Conservation (phyloP, 1,284 basidiomycete species). For the Sporisorium exsertum region DNA sequence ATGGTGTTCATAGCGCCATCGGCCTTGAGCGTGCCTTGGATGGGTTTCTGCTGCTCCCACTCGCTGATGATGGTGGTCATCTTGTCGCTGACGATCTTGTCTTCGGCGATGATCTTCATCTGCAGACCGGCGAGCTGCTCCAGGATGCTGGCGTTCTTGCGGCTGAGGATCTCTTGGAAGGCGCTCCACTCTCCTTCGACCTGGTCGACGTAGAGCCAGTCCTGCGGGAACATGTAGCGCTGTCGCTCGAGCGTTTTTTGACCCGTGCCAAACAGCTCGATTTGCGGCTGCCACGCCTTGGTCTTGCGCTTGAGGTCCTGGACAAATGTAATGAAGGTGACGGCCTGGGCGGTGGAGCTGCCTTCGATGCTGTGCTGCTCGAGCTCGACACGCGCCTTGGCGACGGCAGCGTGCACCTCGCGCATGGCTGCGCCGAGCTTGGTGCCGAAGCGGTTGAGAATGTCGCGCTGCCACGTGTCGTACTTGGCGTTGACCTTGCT, state of each 20-base stretch:
- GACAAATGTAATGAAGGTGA: conserved; percentile 98
- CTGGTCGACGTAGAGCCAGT: conserved; percentile 99
- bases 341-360: conserved; percentile 87
- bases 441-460: conserved; percentile 88
- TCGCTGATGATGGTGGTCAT: conserved; percentile 81
- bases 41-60: conserved; percentile 95
- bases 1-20: conserved; percentile 96
- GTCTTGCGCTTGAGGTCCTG: conserved; percentile 98
- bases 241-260: conserved; percentile 98
- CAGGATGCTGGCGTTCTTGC: conserved; percentile 98
- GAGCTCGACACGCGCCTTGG: conserved; percentile 91
- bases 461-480: conserved; percentile 96
- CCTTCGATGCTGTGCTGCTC: conserved; percentile 83
- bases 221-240: conserved; percentile 92
- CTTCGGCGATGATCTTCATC: conserved; percentile 98
- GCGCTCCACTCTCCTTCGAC: conserved; percentile 97
- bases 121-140: conserved; percentile 96
- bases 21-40: conserved; percentile 93
- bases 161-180: conserved; percentile 95
- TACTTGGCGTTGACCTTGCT: conserved; percentile 97
- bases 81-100: conserved; percentile 87
- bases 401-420: conserved; percentile 90
- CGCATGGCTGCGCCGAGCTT: conserved; percentile 95
- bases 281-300: conserved; percentile 95
- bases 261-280: conserved; percentile 90